phyloP scores from a whole-genome alignment of 805 yeast species.

The Wickerhamiella vanderwaltii region DNA sequence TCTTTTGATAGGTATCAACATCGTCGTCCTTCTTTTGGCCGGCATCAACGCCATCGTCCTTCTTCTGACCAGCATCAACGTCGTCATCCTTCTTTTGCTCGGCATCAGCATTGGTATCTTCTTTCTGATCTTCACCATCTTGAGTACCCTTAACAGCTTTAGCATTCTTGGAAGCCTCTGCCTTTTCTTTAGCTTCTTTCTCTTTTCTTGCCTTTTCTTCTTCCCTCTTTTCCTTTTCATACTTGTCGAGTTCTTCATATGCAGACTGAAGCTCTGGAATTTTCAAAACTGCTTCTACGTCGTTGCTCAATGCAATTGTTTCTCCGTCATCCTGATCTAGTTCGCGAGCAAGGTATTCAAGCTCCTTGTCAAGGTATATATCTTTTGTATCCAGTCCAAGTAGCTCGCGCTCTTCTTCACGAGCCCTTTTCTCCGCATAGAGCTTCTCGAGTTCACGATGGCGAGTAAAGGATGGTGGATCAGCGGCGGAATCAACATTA shows the following conservation, averaged over 20 bases:
- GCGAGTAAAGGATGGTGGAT: slow-evolving; percentile 73
- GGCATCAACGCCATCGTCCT: background rate
- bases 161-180: background rate
- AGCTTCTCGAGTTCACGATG: slow-evolving; percentile 42
- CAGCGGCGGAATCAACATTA: slow-evolving; percentile 33
- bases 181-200: background rate
- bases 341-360: slow-evolving; percentile 21
- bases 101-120: background rate
- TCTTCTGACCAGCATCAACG: slow-evolving; percentile 2
- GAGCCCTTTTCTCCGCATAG: slow-evolving; percentile 14
- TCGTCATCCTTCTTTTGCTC: background rate
- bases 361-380: slow-evolving; percentile 18
- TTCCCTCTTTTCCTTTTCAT: slow-evolving; percentile 14
- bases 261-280: slow-evolving; percentile 19
- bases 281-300: slow-evolving; percentile 23
- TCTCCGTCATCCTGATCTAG: slow-evolving; percentile 24
- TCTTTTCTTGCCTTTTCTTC: background rate
- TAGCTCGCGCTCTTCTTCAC: slow-evolving; percentile 16
- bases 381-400: slow-evolving; percentile 21
- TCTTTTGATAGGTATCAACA: no score
- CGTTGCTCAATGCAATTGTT: slow-evolving; percentile 21
- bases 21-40: no score
- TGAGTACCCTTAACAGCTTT: background rate
- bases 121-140: no score
- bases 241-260: slow-evolving; percentile 15